These are phyloP conservation scores for Amylocarpus encephaloides DNA, from an alignment of 2,329 filamentous ascomycete genomes.

Conservation along the genomic window DNA sequence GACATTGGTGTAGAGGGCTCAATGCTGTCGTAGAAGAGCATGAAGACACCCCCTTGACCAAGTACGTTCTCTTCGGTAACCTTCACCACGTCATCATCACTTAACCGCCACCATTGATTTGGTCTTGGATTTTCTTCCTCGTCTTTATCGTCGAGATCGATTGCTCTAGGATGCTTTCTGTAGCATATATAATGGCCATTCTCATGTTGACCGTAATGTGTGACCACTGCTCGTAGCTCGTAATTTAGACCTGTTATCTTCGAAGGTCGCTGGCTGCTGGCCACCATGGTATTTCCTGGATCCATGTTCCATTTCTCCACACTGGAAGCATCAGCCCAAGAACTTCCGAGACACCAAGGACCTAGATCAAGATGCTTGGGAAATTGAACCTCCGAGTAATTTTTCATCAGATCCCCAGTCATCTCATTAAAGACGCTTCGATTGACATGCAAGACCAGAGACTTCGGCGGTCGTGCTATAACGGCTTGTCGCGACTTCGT, in stretches of 20 bases:
- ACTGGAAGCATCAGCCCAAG: conserved; percentile 20
- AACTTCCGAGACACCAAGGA: conserved; percentile 75
- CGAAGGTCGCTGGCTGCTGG: conserved; percentile 45
- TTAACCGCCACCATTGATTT: conserved; percentile 78
- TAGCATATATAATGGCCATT: conserved; percentile 96
- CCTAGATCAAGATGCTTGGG: conserved; percentile 68
- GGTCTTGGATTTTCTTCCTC: conserved; percentile 14
- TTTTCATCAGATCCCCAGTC: conserved; percentile 76
- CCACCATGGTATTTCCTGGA: conserved; percentile 67
- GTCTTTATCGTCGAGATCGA: conserved; percentile 15
- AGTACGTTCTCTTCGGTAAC: conserved; percentile 70
- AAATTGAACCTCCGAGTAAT: conserved; percentile 72
- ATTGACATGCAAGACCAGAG: conserved; percentile 82
- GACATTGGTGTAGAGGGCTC: conserved; percentile 35
- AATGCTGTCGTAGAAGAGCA: conserved; percentile 89
- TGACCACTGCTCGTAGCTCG: conserved; percentile 75
- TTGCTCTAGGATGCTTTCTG: conserved; percentile 53
- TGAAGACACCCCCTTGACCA: conserved; percentile 76
- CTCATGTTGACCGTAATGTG: conserved; percentile 84
- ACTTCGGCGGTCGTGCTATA: conserved; percentile 73
- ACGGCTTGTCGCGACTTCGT: conserved; percentile 89
- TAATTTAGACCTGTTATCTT: conserved; percentile 58
- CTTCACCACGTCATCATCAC: conserved; percentile 75
- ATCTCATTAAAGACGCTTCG: conserved; percentile 83
- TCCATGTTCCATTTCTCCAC: conserved; percentile 66